Evolutionary conservation across 352 stramenopile genomes (phyloP), one percentile per base, ranked within the genome.

Genomic region (Saprolegnia parasitica): DNA sequence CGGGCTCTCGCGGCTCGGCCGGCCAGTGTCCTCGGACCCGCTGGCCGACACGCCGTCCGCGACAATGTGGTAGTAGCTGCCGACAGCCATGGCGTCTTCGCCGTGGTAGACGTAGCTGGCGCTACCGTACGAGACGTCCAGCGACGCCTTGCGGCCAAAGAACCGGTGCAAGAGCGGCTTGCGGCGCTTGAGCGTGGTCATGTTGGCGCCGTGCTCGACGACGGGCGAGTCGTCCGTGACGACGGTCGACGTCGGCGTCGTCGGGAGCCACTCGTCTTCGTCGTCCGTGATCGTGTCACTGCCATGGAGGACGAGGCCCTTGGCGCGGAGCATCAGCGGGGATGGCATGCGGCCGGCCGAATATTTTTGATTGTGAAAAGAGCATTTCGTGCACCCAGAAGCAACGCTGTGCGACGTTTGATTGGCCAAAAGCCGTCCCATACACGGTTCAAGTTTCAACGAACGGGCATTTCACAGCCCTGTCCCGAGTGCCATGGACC

Each of bases 51-150:
- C 81, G 15, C 86, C 86, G 70, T 91, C 86, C 16, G 86, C 81
- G 4, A 93, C 81, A 71, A 93, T 82, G 73, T 93, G 86, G 67
- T 86, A 91, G 73, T 86, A 90, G 24, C 45, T 74, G 10, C 76
- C 77, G 5, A 72, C 67, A 2, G 74, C 78, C n/a, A 81, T 78
- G 4, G 80, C 84, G 73, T 93, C 86, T 81, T 93, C 86, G 40
- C 81, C 79, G 64, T 93, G 86, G 46, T 73, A 79, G 70, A 81
- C 78, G 57, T 86, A 82, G 16, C 42, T 37, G 1, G 74, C 73
- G 9, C 76, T 67, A 4, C 78, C 84, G 37, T 84, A 84, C 63
- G 82, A 77, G 63, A 88, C 65, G 35, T 65, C 37, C 13, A 60
- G 35, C 24, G 52, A 15, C 11, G 52, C 35, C 35, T 40, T 35